Evolutionary conservation across 2,329 filamentous ascomycete species (phyloP).

Genomic region (Fusarium armeniacum): DNA sequence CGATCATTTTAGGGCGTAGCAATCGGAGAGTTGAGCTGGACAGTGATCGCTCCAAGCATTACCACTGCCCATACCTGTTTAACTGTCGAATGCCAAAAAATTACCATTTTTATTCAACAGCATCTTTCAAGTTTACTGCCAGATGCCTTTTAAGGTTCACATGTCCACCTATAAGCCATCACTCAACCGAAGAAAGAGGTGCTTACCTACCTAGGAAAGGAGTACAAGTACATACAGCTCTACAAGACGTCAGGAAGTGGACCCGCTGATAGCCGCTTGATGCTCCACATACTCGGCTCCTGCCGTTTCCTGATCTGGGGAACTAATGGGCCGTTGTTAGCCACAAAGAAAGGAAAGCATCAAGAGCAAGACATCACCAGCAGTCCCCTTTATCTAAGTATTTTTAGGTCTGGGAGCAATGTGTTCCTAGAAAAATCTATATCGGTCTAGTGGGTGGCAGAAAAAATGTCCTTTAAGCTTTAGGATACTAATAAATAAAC

Average conservation of each 20-base stretch:
- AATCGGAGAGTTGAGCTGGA: slow-evolving; percentile 90
- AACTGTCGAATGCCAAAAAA: slow-evolving; percentile 82
- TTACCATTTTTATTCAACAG: slow-evolving; percentile 63
- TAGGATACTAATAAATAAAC: too few species aligned
- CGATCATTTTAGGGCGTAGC: slow-evolving; percentile 88
- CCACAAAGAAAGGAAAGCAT: slow-evolving; percentile 4
- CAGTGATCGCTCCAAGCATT: slow-evolving; percentile 90
- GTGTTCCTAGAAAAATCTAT: too few species aligned
- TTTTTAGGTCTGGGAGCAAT: not conserved
- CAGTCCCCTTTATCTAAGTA: not conserved
- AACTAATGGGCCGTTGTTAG: slow-evolving; percentile 6
- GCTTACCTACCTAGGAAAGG: too few species aligned
- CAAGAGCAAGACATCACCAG: not conserved
- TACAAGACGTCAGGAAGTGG: slow-evolving; percentile 26
- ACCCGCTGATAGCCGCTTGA: slow-evolving; percentile 40
- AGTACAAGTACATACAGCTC: slow-evolving; percentile 64
- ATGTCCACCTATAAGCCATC: slow-evolving; percentile 71
- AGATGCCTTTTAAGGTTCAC: slow-evolving; percentile 84
- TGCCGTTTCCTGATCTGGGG: slow-evolving; percentile 17
- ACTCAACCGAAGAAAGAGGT: slow-evolving; percentile 73
- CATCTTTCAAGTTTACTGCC: slow-evolving; percentile 78
- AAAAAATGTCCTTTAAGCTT: too few species aligned
- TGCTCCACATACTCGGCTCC: slow-evolving; percentile 38
- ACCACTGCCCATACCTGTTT: slow-evolving; percentile 91
- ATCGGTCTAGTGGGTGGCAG: not conserved